phyloP scores from a whole-genome alignment of 208 protist species.

The Leishmania major region DNA sequence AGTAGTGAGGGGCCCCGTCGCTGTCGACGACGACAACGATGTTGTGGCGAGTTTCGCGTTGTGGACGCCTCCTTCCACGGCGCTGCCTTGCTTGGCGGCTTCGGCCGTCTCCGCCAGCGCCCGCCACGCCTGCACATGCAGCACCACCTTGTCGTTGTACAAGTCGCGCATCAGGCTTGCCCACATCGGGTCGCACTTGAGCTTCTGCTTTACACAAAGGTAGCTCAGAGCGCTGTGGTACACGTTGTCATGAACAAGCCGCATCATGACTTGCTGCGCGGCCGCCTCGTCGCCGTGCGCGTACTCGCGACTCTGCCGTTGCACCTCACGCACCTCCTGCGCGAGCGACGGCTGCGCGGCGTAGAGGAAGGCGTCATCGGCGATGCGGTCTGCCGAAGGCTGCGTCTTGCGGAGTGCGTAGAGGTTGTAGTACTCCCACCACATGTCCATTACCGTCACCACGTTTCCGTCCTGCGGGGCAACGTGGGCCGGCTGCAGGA shows the following conservation, averaged over 20 bases:
- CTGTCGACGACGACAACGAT: not conserved
- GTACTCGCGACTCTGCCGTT: conserved; percentile 17
- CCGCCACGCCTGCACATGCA: conserved; percentile 18
- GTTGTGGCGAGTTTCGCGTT: not conserved
- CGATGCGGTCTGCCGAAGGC: conserved; percentile 44
- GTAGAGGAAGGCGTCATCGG: conserved; percentile 27
- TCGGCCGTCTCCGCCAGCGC: conserved; percentile 11
- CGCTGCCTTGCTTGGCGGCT: not conserved
- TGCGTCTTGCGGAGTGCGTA: conserved; percentile 74
- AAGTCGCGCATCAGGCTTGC: conserved; percentile 72
- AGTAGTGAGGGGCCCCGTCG: not conserved
- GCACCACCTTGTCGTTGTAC: conserved; percentile 23
- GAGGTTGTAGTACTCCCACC: conserved; percentile 68
- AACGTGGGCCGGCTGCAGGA: conserved; percentile 37
- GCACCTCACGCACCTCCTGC: conserved; percentile 48
- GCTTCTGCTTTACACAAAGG: conserved; percentile 40
- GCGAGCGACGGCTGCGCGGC: conserved; percentile 33
- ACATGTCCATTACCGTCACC: conserved; percentile 67
- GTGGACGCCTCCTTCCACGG: not conserved
- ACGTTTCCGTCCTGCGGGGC: not conserved
- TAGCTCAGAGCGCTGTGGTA: conserved; percentile 58
- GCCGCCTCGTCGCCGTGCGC: conserved; percentile 28
- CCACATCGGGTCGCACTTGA: conserved; percentile 68
- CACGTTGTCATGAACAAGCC: conserved; percentile 54
- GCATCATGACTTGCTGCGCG: conserved; percentile 27